These are phyloP conservation scores for Citrus maxima DNA, from an alignment of 345 rosid species.

Conservation along the genomic window DNA sequence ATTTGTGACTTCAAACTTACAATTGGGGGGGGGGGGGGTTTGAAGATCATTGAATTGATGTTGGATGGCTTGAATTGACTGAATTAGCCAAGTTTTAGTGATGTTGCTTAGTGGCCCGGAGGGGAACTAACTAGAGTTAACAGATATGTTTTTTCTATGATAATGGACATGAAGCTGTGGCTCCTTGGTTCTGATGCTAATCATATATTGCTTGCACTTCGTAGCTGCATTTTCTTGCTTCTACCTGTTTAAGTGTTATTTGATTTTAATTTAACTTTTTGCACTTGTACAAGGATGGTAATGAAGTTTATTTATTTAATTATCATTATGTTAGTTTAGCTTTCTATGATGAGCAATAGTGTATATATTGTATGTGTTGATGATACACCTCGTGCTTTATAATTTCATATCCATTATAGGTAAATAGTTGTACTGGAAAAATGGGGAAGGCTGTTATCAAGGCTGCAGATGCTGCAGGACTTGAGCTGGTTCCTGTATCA, in stretches of 20 bases:
- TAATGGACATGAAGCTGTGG: neutral
- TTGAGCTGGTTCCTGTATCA: constrained; percentile 65
- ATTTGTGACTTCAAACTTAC: neutral
- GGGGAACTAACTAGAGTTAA: neutral
- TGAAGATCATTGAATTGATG: neutral
- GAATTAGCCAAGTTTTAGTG: neutral
- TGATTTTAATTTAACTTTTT: neutral
- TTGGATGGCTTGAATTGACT: neutral
- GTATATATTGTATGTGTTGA: neutral
- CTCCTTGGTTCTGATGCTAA: neutral
- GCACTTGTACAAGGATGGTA: neutral
- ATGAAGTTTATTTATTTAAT: neutral
- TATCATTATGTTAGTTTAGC: neutral
- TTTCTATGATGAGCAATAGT: neutral
- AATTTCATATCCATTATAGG: constrained; percentile 36
- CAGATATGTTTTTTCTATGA: neutral
- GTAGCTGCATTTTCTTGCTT: neutral
- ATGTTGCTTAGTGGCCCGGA: neutral
- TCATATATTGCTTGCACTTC: neutral
- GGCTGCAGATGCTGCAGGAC: constrained; percentile 88
- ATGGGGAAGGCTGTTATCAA: constrained; percentile 90
- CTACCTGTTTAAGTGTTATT: neutral
- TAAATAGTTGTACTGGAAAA: constrained; percentile 79
- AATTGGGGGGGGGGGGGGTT: no score
- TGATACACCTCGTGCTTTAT: neutral